Base-by-base conservation (phyloP, 2,329 filamentous ascomycete species). In the Monilinia aucupariae region DNA sequence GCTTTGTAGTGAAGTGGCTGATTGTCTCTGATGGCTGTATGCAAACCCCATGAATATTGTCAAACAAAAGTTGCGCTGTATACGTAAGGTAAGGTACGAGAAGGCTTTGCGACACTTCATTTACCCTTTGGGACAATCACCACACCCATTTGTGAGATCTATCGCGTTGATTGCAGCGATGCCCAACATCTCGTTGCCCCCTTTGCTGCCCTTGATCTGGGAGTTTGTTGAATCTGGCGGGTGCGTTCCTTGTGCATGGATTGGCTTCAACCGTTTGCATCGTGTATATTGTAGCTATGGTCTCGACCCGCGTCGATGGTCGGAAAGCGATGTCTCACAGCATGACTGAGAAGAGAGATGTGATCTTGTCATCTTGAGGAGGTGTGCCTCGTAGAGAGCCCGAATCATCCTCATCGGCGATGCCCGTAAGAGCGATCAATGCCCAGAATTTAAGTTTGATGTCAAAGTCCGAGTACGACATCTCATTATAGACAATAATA, bases 61-160 rank as follows among this genome's bases (percentile, higher is more conserved):
- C 41, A 55, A 20, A 56, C 51, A 4, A n/a, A 43, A 47, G 15
- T 17, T 34, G 45, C 41, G 13, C 39, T 34, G 8, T 45, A 54
- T 48, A 62, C 51, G 51, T 41, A 56, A 62, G 59, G 59, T 56
- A 62, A 62, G 59, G 59, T 56, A 62, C 59, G 51, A 49, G 32
- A 56, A 56, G 43, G 51, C 43, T 56, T 37, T 56, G 32, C 50
- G 41, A 27, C 27, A 47, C 27, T 47, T 25, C 20, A 30, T 30
- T 47, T 47, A 47, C 54, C n/a, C 41, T 32, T 45, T 56, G 13
- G 13, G 27, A 37, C 25, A 34, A 34, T 34, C 41, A 56, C 43
- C 43, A 56, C 41, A 56, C n/a, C 30, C 41, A 22, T 47, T 56
- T 25, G 54, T 34, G 43, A 34, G 27, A 39, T 49, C 25, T 4